Conservation (phyloP, 108 stramenopile genomes). For the Fragilaria crotonensis region DNA sequence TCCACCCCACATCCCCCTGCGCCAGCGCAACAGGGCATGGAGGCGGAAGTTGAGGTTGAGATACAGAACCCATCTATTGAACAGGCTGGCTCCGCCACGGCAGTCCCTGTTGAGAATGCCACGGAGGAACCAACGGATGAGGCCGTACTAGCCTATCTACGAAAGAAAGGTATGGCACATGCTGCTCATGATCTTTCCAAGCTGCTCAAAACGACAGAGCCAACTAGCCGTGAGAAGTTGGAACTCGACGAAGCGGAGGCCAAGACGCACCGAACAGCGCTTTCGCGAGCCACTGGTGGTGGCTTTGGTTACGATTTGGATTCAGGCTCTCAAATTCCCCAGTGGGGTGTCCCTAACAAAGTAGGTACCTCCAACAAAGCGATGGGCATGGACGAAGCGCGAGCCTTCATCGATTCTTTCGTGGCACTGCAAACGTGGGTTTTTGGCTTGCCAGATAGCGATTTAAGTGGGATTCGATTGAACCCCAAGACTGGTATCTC, state of each 20-base stretch:
- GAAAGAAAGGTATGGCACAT: slow-evolving; percentile 48
- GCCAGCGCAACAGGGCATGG: too few species aligned
- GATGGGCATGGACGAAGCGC: slow-evolving; percentile 60
- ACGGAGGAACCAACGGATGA: slow-evolving; percentile 30
- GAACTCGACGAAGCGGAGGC: slow-evolving; percentile 22
- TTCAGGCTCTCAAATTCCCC: slow-evolving; percentile 55
- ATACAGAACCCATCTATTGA: too few species aligned
- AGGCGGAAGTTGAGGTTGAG: too few species aligned
- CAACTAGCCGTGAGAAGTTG: slow-evolving; percentile 11
- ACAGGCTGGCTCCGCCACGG: too few species aligned
- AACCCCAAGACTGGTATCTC: slow-evolving; percentile 31
- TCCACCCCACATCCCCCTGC: too few species aligned
- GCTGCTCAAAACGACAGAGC: slow-evolving; percentile 10
- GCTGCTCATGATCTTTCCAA: slow-evolving; percentile 51
- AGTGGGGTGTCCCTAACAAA: slow-evolving; percentile 64
- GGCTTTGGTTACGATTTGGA: slow-evolving; percentile 81
- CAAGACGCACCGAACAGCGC: slow-evolving; percentile 17
- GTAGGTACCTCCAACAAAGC: neutral
- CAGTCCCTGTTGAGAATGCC: neutral
- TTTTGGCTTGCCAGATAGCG: slow-evolving; percentile 61
- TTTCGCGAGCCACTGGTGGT: slow-evolving; percentile 53
- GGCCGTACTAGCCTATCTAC: slow-evolving; percentile 61
- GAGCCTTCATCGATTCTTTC: slow-evolving; percentile 67
- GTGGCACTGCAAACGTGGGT: slow-evolving; percentile 75
- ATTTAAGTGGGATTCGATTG: neutral